Conservation (phyloP, 306 rosid genomes). For the Malus fusca region DNA sequence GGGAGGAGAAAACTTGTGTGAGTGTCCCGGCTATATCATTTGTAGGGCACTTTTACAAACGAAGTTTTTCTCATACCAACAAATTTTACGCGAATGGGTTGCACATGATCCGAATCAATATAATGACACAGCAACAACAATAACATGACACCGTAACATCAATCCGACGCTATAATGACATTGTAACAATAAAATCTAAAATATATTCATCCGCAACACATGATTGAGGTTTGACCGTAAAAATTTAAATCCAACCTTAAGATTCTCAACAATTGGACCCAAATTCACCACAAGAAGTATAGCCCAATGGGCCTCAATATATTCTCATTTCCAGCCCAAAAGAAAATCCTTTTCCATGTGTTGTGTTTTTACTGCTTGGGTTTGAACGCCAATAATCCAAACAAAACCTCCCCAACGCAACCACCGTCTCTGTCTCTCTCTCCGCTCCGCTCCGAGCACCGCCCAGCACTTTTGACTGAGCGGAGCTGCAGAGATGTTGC, state of each 20-base stretch:
- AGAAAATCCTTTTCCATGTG: background rate
- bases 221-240: background rate
- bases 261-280: background rate
- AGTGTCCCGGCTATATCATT: background rate
- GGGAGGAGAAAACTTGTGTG: background rate
- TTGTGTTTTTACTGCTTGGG: background rate
- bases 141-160: too few species aligned
- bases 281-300: background rate
- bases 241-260: background rate
- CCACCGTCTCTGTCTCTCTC: background rate
- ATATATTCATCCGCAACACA: too few species aligned
- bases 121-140: too few species aligned
- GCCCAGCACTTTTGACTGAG: too few species aligned
- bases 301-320: background rate
- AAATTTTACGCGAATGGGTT: too few species aligned
- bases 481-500: slow-evolving; percentile 20
- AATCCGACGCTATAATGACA: too few species aligned
- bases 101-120: too few species aligned
- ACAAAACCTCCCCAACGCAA: background rate
- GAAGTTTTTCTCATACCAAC: too few species aligned
- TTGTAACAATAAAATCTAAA: too few species aligned
- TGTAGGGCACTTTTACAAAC: too few species aligned
- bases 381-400: slow-evolving; percentile 12
- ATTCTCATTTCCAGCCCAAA: background rate
- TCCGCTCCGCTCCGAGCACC: background rate